Evolutionary conservation across 768 basidiomycete genomes (phyloP).

Genomic region (Phanerochaete sordida): DNA sequence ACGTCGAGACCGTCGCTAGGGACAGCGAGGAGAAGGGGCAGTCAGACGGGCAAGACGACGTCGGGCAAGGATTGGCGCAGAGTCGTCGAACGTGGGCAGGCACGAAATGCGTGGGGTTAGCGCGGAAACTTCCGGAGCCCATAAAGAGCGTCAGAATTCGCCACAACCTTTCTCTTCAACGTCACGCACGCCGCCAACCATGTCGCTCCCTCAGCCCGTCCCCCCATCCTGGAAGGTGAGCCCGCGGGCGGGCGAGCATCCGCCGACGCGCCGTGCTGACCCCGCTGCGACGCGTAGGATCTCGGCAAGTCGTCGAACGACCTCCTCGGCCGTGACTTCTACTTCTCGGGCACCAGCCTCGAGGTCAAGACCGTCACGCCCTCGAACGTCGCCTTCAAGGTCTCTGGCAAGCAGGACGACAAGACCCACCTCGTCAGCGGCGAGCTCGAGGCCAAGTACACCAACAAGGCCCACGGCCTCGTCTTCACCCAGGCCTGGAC

Average conservation of each 20-base stretch:
- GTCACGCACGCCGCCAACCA: constrained; percentile 37
- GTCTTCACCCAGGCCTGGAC: constrained; percentile 96
- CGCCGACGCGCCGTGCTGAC: neutral
- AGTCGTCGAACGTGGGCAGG: constrained; percentile 14
- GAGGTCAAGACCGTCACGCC: constrained; percentile 90
- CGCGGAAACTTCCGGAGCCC: constrained; percentile 22
- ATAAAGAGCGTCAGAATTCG: constrained; percentile 22
- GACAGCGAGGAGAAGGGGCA: no score
- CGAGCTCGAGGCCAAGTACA: constrained; percentile 95
- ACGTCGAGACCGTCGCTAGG: neutral
- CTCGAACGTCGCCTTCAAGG: constrained; percentile 91
- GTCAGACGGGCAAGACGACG: neutral
- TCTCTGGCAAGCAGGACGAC: constrained; percentile 76
- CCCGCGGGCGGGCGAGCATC: constrained; percentile 7
- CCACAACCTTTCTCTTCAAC: constrained; percentile 20
- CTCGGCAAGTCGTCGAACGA: constrained; percentile 98
- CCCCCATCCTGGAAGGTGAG: constrained; percentile 95
- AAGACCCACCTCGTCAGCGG: constrained; percentile 73
- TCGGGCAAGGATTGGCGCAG: neutral
- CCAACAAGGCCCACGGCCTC: constrained; percentile 88
- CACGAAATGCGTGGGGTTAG: constrained; percentile 4
- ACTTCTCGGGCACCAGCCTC: constrained; percentile 64
- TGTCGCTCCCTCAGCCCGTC: constrained; percentile 94
- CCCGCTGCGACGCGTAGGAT: constrained; percentile 47
- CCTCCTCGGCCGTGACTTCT: constrained; percentile 90